Evolutionary conservation across 176 grass and related monocot species (phyloP).

Genomic region (Poa annua): DNA sequence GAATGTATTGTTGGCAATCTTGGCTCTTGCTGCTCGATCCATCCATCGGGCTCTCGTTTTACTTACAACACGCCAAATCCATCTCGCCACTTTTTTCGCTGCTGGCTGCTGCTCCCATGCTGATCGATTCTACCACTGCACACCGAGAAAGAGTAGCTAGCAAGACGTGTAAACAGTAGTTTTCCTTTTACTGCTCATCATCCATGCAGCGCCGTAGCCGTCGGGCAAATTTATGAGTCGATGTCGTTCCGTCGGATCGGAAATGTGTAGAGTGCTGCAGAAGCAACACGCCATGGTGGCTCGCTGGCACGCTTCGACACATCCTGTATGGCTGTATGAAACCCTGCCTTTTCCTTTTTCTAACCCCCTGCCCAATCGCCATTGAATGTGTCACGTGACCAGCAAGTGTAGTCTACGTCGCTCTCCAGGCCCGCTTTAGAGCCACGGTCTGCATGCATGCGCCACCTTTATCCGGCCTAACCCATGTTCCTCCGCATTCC

Average conservation of each 20-base stretch:
- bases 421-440: slow-evolving; percentile 36
- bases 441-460: not conserved
- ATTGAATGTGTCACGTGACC: slow-evolving; percentile 50
- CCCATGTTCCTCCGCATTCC: not conserved
- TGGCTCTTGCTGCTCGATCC: not conserved
- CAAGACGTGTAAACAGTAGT: not conserved
- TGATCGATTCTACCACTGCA: not conserved
- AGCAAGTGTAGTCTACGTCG: slow-evolving; percentile 44
- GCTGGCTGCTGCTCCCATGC: slow-evolving; percentile 10
- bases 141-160: not conserved
- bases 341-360: not conserved
- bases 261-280: slow-evolving; percentile 30
- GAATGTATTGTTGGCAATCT: not conserved
- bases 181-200: not conserved
- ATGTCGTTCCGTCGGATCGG: too few species aligned
- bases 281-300: slow-evolving; percentile 22
- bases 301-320: not conserved
- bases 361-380: slow-evolving; percentile 33
- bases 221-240: slow-evolving; percentile 3
- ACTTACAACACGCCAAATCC: not conserved
- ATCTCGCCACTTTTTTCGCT: not conserved
- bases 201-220: not conserved
- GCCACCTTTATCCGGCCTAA: slow-evolving; percentile 26
- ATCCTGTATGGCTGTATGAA: not conserved
- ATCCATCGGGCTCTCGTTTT: not conserved